Percentiles rank a stretch among this genome's conserved stretches.
phyloP scores from a whole-genome alignment of 2,329 filamentous ascomycete genomes.

The Thermoascus crustaceus region DNA sequence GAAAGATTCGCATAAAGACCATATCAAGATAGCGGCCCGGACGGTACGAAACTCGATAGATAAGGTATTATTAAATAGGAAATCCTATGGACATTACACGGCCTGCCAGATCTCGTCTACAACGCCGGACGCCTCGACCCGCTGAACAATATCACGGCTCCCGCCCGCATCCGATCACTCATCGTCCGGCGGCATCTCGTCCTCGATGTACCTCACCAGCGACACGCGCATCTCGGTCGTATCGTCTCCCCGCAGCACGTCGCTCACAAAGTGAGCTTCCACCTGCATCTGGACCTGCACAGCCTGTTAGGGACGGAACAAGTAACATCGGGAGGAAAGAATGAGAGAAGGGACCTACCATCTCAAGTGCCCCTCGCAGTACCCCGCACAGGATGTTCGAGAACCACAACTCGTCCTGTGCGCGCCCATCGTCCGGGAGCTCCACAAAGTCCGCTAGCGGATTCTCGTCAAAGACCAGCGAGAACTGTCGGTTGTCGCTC shows the following conservation, averaged over 20 bases:
- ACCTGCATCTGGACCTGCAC: constrained; percentile 85
- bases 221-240: constrained; percentile 95
- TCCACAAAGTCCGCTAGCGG: constrained; percentile 96
- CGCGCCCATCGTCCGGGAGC: constrained; percentile 86
- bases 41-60: too few species aligned
- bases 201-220: constrained; percentile 87
- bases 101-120: too few species aligned
- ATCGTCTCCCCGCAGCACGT: constrained; percentile 85
- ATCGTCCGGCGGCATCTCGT: constrained; percentile 93
- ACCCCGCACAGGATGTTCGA: constrained; percentile 96
- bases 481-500: constrained; percentile 92
- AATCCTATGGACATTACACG: too few species aligned
- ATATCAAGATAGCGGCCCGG: too few species aligned
- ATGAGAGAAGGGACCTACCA: constrained; percentile 52
- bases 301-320: constrained; percentile 11
- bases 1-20: too few species aligned
- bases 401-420: constrained; percentile 97
- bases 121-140: constrained; percentile 5
- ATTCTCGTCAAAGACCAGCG: constrained; percentile 92
- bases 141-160: not conserved
- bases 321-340: constrained; percentile 4
- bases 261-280: constrained; percentile 91
- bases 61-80: too few species aligned
- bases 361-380: constrained; percentile 81
- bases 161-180: constrained; percentile 49